Conservation (phyloP, 1,139 yeast genomes). For the Meyerozyma guilliermondii region DNA sequence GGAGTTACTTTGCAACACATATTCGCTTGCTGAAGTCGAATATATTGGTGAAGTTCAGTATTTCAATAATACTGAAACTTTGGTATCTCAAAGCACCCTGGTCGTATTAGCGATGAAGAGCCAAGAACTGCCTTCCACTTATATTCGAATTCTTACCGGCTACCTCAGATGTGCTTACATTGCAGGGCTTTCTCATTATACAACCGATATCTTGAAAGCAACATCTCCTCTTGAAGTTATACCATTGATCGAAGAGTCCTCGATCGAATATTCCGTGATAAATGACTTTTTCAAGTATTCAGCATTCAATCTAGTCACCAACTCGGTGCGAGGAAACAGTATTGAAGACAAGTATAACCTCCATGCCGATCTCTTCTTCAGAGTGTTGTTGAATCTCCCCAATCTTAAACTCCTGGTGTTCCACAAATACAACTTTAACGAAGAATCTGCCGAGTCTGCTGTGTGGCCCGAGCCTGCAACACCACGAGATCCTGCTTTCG, state of each 20-base stretch:
- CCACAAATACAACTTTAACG: constrained; percentile 7
- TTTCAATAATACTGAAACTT: neutral
- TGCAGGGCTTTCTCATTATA: constrained; percentile 18
- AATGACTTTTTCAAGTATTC: constrained; percentile 25
- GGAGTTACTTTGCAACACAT: neutral
- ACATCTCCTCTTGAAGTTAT: constrained; percentile 1
- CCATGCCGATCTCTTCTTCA: constrained; percentile 24
- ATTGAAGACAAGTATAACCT: constrained; percentile 3
- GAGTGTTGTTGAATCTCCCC: constrained; percentile 22
- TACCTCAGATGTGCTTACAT: constrained; percentile 19
- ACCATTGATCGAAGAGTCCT: constrained; percentile 11
- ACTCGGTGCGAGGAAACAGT: constrained; percentile 13
- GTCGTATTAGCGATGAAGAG: neutral
- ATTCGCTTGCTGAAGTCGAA: neutral
- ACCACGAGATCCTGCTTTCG: constrained; percentile 4
- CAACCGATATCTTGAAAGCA: constrained; percentile 14
- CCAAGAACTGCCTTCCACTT: neutral
- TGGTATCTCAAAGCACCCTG: neutral
- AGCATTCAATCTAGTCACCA: constrained; percentile 25
- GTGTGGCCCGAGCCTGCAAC: constrained; percentile 3
- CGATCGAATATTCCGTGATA: constrained; percentile 17
- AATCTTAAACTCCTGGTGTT: constrained; percentile 11
- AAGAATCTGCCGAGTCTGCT: constrained; percentile 4
- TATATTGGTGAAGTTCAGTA: neutral
- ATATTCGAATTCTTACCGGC: constrained; percentile 10